Base-by-base conservation (phyloP, 2,329 filamentous ascomycete genomes). In the Diaporthe caulivora region DNA sequence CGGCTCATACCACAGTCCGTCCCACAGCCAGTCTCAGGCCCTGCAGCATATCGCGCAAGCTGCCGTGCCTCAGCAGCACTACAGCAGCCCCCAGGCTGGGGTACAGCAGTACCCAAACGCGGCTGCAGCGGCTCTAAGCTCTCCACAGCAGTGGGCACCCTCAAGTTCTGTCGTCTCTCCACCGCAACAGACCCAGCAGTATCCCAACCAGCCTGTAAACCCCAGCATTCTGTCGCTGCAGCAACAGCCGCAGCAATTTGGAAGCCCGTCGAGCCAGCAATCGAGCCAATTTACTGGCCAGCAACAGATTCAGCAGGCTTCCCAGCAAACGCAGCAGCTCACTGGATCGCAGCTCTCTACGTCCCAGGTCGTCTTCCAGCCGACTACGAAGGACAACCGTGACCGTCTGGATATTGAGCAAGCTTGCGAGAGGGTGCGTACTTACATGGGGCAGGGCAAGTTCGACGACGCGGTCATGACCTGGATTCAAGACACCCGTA, bases 401-500 rank as follows among this genome's bases (percentile, higher is more conserved):
- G 87, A 88, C 76, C 87, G 90, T 64, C 76, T 84, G 9, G 92
- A 94, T 78, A 83, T 91, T 68, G 84, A 87, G 53, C 84, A 86
- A 65, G 83, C 87, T 68, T 86, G 92, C 29, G 86, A 89, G 24
- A 84, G 86, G 31, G 91, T 96, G 73, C 90, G 91, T 65, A 82
- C 86, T 64, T 83, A 91, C 55, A 91, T 97, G 83, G 85, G 87
- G 47, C 86, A 88, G 40, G 89, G 89, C 29, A 87, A 89, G 47
- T 87, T 88, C 72, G 91, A 93, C 78, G 87, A 89, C 70, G 92
- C 90, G 54, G 87, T 92, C 80, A 87, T 93, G 72, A 88, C 89
- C 74, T 93, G 91, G 91, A 88, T 93, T 72, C 91, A 93, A 81
- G 88, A 87, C 21, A 87, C 89, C 44, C 71, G 71, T 51, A 79